These are phyloP conservation scores for Penicillium sp. DNA, from an alignment of 2,329 filamentous ascomycete genomes.

Conservation along the genomic window DNA sequence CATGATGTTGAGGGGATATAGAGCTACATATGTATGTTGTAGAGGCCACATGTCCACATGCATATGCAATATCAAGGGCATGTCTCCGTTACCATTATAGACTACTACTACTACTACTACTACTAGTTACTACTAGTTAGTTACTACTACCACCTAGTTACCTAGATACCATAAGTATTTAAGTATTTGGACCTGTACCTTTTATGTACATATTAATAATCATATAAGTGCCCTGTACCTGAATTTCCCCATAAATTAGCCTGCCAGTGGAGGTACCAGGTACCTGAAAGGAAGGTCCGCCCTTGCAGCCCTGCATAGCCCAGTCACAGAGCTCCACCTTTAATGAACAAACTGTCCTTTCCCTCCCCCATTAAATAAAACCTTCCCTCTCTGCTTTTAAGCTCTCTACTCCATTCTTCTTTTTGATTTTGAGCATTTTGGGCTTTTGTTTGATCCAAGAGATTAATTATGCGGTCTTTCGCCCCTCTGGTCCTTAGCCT, in stretches of 20 bases:
- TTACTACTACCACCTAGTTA: too few relatives aligned
- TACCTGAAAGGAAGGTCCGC: neutral
- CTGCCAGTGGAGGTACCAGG: neutral
- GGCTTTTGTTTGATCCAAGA: slow-evolving; percentile 7
- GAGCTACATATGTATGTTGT: neutral
- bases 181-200: neutral
- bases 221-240: neutral
- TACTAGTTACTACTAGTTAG: too few relatives aligned
- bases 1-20: neutral
- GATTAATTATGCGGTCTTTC: slow-evolving; percentile 38
- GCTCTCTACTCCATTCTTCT: neutral
- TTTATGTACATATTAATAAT: too few relatives aligned
- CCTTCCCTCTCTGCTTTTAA: slow-evolving; percentile 11
- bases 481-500: slow-evolving; percentile 41
- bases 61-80: neutral
- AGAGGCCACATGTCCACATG: slow-evolving; percentile 9
- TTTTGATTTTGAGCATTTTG: slow-evolving; percentile 4
- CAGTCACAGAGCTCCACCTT: slow-evolving; percentile 27
- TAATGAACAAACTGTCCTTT: slow-evolving; percentile 46
- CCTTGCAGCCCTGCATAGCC: slow-evolving; percentile 28
- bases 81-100: neutral
- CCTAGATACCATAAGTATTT: too few relatives aligned
- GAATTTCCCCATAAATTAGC: neutral
- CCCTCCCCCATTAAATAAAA: slow-evolving; percentile 14
- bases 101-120: too few relatives aligned